These are phyloP conservation scores for Hyaloperonospora arabidopsidis DNA, from an alignment of 352 stramenopile species.

Conservation along the genomic window DNA sequence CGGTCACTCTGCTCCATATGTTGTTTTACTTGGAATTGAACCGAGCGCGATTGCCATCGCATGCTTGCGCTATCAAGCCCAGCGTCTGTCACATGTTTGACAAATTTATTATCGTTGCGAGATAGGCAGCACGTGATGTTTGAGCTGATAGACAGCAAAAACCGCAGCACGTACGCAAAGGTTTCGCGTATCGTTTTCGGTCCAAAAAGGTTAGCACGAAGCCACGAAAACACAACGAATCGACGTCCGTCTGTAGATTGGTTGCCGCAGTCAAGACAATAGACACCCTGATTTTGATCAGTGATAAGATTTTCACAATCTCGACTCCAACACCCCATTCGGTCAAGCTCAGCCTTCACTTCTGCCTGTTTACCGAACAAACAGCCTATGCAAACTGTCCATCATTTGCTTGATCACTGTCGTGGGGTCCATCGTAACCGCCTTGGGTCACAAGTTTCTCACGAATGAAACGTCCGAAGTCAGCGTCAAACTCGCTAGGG, in stretches of 20 bases:
- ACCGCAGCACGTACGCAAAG: conserved; percentile 53
- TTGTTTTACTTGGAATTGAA: conserved; percentile 35
- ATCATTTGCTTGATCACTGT: background rate
- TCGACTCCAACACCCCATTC: conserved; percentile 29
- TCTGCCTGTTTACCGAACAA: conserved; percentile 53
- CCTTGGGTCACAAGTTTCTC: conserved; percentile 24
- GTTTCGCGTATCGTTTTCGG: conserved; percentile 35
- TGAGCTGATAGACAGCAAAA: conserved; percentile 21
- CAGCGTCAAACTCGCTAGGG: conserved; percentile 43
- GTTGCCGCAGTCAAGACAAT: conserved; percentile 18
- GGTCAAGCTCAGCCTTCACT: conserved; percentile 35
- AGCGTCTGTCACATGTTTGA: conserved; percentile 14
- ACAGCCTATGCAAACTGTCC: conserved; percentile 27
- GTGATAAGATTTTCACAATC: conserved; percentile 24
- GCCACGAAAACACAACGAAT: conserved; percentile 52
- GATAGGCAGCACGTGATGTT: conserved; percentile 24
- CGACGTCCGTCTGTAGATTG: background rate
- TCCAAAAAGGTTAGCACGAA: conserved; percentile 32
- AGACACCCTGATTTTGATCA: conserved; percentile 44
- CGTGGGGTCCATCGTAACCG: background rate
- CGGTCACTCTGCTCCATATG: conserved; percentile 40
- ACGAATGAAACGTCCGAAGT: conserved; percentile 50
- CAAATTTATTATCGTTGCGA: conserved; percentile 8
- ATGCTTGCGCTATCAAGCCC: conserved; percentile 2
- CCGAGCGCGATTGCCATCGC: conserved; percentile 19